Evolutionary conservation across 805 yeast species (phyloP), one percentile per base, ranked within the genome.

Genomic region (Wickerhamiella domercqiae): DNA sequence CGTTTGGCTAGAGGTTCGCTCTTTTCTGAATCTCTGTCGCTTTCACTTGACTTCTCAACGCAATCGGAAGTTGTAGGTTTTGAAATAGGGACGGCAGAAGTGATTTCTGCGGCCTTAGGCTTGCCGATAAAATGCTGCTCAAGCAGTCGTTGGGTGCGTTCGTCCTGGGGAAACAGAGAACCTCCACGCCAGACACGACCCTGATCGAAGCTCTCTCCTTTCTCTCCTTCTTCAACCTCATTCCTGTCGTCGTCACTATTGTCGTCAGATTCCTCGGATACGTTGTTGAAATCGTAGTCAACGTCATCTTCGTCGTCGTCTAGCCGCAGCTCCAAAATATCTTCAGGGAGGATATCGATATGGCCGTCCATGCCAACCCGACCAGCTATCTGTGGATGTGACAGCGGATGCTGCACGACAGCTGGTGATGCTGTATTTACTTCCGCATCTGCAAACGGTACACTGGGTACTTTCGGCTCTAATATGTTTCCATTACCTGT

Each of bases 221-320:
- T 61, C 29, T 56, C 57, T 5, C 61, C 66, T 16, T 60, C 63
- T 9, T 58, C 66, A 47, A 61, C 56, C 17, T 47, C 48, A 13
- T 48, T 50, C 2, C 42, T 51, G 1, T 46, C 53, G 5, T 48
- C 55, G 39, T 64, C 70, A 15, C 50, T 50, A 2, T 42, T 50
- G 2, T 47, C 54, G 5, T 47, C 56, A 36, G 66, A 71, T 4
- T 44, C 51, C 75, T 60, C 59, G 73, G 78, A 73, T 46, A 84
- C 29, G 66, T 63, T 55, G 74, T 62, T 41, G 17, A 47, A 50
- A 17, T 44, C 50, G 3, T 47, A 38, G 4, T 35, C 45, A 21
- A 35, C 35, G 19, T 46, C 47, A 6, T 41, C 40, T 73, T 78
- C 16, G 80, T 84, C 29, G 66, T 63, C 56, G 11, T 35, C 45